Percentiles rank a stretch among this genome's conserved stretches.
These are phyloP conservation scores for Melastoma malabathricum DNA, from an alignment of 345 rosid species.

Conservation along the genomic window DNA sequence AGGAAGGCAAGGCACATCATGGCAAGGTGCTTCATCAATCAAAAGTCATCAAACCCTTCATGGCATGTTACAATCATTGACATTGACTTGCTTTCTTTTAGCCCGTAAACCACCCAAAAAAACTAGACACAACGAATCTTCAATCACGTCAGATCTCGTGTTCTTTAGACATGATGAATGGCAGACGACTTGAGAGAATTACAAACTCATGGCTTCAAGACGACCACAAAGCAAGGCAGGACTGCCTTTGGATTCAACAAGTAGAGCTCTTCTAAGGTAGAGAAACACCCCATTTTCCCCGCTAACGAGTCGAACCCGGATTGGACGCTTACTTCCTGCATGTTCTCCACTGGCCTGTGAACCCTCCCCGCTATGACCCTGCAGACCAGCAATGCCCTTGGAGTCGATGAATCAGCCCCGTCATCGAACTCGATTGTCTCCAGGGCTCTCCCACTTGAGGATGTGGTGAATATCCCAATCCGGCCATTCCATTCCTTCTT, in stretches of 20 bases:
- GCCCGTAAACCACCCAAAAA: no score
- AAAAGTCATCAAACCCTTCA: no score
- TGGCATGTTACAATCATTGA: no score
- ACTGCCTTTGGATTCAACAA: conserved; percentile 43
- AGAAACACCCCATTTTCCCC: conserved; percentile 23
- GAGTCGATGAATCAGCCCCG: conserved; percentile 1
- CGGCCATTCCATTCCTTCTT: conserved; percentile 13
- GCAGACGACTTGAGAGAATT: no score
- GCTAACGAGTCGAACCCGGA: conserved; percentile 60
- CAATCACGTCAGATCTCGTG: no score
- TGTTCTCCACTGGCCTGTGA: conserved; percentile 28
- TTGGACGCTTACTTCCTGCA: conserved; percentile 19
- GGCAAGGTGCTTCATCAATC: no score
- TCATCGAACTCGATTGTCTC: conserved; percentile 16
- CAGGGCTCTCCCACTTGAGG: conserved; percentile 35
- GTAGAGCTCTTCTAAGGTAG: conserved; percentile 40
- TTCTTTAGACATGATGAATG: no score
- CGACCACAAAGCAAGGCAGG: conserved; percentile 61
- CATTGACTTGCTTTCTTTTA: no score
- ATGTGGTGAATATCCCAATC: conserved; percentile 37
- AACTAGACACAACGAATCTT: no score
- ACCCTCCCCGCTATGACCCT: conserved; percentile 68
- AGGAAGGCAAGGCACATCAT: no score
- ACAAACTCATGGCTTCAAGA: conserved; percentile 22
- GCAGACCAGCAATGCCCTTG: conserved; percentile 43